These are phyloP conservation scores for Phylloporus rhodoxanthus DNA, from an alignment of 768 basidiomycete genomes.

Conservation along the genomic window DNA sequence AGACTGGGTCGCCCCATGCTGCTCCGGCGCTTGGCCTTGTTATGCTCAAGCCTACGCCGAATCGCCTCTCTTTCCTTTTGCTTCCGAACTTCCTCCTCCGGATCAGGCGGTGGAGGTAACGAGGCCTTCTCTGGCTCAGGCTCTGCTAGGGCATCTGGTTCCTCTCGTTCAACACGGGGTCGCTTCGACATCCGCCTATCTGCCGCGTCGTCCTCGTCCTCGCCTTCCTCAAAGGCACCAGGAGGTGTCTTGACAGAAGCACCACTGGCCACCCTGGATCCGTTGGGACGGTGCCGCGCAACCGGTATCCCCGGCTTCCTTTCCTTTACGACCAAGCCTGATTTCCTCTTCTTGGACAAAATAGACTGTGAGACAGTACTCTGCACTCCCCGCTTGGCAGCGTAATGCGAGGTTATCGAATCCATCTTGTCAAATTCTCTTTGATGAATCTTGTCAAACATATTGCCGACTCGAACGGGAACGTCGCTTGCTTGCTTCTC, in stretches of 20 bases:
- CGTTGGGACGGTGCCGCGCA: constrained; percentile 20
- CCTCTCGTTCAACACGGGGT: constrained; percentile 34
- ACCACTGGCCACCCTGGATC: constrained; percentile 22
- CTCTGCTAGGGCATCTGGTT: constrained; percentile 19
- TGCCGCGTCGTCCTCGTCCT: constrained; percentile 36
- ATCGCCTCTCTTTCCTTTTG: constrained; percentile 53
- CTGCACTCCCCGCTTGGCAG: constrained; percentile 34
- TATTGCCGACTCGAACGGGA: constrained; percentile 22
- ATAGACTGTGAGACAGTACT: constrained; percentile 17
- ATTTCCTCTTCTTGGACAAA: constrained; percentile 40
- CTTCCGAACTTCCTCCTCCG: constrained; percentile 29
- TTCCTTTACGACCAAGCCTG: constrained; percentile 42
- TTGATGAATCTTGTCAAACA: constrained; percentile 58
- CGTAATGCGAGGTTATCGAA: constrained; percentile 55
- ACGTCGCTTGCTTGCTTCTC: constrained; percentile 20
- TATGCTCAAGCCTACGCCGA: constrained; percentile 58
- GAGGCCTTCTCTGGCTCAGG: constrained; percentile 32
- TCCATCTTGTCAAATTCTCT: constrained; percentile 73
- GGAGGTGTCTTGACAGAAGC: constrained; percentile 37
- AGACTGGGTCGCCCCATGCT: constrained; percentile 48
- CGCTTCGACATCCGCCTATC: constrained; percentile 43
- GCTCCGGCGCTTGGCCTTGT: constrained; percentile 63
- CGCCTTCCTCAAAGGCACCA: constrained; percentile 53
- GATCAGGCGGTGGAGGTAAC: constrained; percentile 21
- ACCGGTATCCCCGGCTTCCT: constrained; percentile 15